These are phyloP conservation scores for Echites panduratus DNA, from an alignment of 257 asterid genomes.

Conservation along the genomic window DNA sequence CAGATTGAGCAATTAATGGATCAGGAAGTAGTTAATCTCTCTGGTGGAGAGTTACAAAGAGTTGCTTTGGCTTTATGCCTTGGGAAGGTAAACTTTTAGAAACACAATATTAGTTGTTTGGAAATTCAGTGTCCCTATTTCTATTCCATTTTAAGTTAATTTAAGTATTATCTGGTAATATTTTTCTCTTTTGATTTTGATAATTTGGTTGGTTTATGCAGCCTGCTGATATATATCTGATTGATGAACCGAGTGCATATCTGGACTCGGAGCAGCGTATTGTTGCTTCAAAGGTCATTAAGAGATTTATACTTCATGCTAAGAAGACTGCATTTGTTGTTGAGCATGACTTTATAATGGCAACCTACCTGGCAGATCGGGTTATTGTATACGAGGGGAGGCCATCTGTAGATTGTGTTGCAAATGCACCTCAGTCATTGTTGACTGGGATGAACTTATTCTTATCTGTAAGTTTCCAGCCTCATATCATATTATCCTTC, in stretches of 20 bases:
- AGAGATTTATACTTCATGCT: slow-evolving; percentile 94
- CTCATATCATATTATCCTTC: slow-evolving; percentile 1
- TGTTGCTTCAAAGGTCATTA: slow-evolving; percentile 95
- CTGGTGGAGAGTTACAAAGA: slow-evolving; percentile 99
- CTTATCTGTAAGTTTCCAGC: slow-evolving; percentile 66
- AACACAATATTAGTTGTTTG: neutral
- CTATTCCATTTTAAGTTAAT: neutral
- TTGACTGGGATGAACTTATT: slow-evolving; percentile 96
- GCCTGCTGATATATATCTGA: slow-evolving; percentile 97
- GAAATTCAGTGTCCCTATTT: too few species aligned
- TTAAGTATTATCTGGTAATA: neutral
- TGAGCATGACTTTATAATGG: slow-evolving; percentile 98
- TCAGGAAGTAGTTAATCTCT: slow-evolving; percentile 90
- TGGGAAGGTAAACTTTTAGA: slow-evolving; percentile 64
- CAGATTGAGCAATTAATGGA: slow-evolving; percentile 97
- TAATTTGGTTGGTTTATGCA: slow-evolving; percentile 33
- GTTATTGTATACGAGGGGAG: slow-evolving; percentile 89
- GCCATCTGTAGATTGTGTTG: slow-evolving; percentile 82
- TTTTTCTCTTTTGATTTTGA: neutral
- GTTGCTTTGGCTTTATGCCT: slow-evolving; percentile 90
- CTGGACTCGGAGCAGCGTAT: slow-evolving; percentile 99
- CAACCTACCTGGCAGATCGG: slow-evolving; percentile 96
- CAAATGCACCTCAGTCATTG: slow-evolving; percentile 91
- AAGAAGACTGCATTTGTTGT: slow-evolving; percentile 94
- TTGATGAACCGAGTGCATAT: slow-evolving; percentile 98